A percentile compares a stretch with the other conserved stretches of the same genome.
These are phyloP conservation scores for Elsinoe perseae DNA, from an alignment of 2,329 filamentous ascomycete genomes.

Conservation along the genomic window DNA sequence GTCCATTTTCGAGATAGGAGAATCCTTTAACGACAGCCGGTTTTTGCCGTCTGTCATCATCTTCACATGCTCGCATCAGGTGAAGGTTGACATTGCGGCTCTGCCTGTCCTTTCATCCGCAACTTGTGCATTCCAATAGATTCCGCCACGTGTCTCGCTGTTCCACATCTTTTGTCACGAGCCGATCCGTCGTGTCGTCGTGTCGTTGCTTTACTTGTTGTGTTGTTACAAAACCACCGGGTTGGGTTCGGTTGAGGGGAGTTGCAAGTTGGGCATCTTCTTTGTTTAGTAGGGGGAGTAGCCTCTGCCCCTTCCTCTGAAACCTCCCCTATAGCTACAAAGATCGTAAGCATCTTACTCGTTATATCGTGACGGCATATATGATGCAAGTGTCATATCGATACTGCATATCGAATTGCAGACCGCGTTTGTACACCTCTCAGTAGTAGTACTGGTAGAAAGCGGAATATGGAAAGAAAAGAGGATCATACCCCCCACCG, in stretches of 20 bases:
- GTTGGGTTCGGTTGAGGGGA: background rate
- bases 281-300: conserved; percentile 31
- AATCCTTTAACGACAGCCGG: background rate
- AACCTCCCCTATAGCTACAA: conserved; percentile 31
- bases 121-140: background rate
- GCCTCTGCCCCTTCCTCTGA: conserved; percentile 30
- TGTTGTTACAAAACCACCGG: background rate
- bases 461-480: background rate
- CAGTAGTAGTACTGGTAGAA: conserved; percentile 2
- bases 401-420: background rate
- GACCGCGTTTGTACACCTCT: background rate
- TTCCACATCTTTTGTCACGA: background rate
- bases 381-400: background rate
- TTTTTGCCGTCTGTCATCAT: background rate
- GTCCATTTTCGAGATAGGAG: background rate
- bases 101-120: background rate
- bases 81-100: background rate
- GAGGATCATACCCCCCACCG: conserved; percentile 32
- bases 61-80: background rate
- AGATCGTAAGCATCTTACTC: conserved; percentile 8
- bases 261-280: conserved; percentile 5
- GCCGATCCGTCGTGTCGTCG: background rate
- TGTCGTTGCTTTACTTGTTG: background rate
- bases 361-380: conserved; percentile 4
- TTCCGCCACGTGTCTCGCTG: background rate